Percentiles rank a stretch among this genome's conserved stretches.
Conservation (phyloP, 805 yeast genomes). For the Nakazawaea ernobii region DNA sequence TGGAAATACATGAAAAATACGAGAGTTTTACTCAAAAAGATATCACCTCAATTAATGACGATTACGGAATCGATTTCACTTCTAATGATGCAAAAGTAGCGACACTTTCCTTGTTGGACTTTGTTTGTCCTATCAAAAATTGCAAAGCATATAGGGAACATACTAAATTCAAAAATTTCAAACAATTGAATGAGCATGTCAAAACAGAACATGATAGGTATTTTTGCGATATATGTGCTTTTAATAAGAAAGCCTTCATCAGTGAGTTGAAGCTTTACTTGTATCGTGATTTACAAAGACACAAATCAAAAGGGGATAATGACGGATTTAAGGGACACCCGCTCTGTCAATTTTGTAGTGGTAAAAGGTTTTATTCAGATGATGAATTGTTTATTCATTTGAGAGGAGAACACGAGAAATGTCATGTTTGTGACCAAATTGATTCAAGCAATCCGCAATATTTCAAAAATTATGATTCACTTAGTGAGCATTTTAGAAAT, state of each 20-base stretch:
- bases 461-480: conserved; percentile 68
- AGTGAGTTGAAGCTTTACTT: conserved; percentile 61
- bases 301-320: conserved; percentile 68
- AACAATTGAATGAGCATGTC: conserved; percentile 59
- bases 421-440: conserved; percentile 80
- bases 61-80: conserved; percentile 57
- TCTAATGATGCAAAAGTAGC: conserved; percentile 38
- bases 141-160: conserved; percentile 23
- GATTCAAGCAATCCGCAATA: conserved; percentile 62
- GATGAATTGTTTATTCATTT: conserved; percentile 83
- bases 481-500: conserved; percentile 67
- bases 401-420: conserved; percentile 78
- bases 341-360: conserved; percentile 72
- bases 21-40: conserved; percentile 28
- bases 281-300: conserved; percentile 57
- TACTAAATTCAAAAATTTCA: conserved; percentile 44
- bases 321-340: conserved; percentile 89
- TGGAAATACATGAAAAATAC: conserved; percentile 30
- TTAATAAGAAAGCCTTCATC: conserved; percentile 73
- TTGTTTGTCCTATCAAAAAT: conserved; percentile 44
- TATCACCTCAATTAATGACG: conserved; percentile 32
- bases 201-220: conserved; percentile 54
- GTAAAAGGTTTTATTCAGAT: conserved; percentile 73
- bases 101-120: conserved; percentile 47
- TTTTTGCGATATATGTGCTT: conserved; percentile 72